Base-by-base conservation (phyloP, 805 yeast genomes). In the Ogataea angusta region DNA sequence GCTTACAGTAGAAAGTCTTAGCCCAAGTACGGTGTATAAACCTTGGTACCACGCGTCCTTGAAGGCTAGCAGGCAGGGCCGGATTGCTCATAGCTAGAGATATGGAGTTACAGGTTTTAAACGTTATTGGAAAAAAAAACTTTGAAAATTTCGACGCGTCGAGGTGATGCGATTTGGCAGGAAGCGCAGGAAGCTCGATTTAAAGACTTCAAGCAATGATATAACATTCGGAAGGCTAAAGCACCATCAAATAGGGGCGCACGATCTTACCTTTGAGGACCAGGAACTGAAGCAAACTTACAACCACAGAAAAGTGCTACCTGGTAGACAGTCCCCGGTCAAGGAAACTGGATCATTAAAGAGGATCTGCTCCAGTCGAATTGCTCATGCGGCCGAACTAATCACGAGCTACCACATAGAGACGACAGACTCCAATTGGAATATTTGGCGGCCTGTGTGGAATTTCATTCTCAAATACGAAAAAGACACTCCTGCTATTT, bases 21-120 rank as follows among this genome's bases (percentile, higher is more conserved):
- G 99, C 98, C 99, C 98, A 93, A 7, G 93, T 84, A 25, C 61
- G 59, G 57, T 84, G 90, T 39, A 66, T 50, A 35, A 64, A 29
- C 44, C 66, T 67, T 27, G 73, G 67, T 14, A 73, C 70, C n/a
- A 60, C 60, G 30, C 61, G 45, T 12, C 46, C 40, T 10, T 54
- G 53, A 21, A 67, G 36, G 6, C 51, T 40, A 14, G 38, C 36
- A 8, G 69, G 65, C 12, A 62, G 25, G 12, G 41, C 31, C 21
- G 51, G 19, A 17, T 17, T 28, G 33, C 36, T 34, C 36, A 36
- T 38, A 36, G 21, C 16, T 12, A 15, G 21, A 38, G 33, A 15
- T 21, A 19, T 7, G 27, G 22, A 31, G 26, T 13, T 28, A 23
- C 17, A 18, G 19, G 31, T 24, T 22, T 16, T 14, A 17, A 16